Evolutionary conservation across 768 basidiomycete genomes (phyloP).

Genomic region (Rhodocollybia butyracea): DNA sequence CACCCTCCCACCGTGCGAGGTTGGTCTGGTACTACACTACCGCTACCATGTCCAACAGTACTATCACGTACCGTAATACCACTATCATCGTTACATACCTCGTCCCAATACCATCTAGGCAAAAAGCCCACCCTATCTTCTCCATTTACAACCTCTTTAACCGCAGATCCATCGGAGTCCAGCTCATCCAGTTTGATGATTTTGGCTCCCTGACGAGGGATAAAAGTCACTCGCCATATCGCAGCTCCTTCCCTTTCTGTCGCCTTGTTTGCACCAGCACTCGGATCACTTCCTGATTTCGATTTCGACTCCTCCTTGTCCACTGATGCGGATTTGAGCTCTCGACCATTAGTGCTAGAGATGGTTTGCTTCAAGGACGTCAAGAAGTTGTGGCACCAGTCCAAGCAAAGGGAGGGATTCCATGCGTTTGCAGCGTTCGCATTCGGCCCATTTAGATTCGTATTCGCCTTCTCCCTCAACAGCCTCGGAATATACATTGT

Average conservation of each 20-base stretch:
- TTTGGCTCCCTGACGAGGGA: slow-evolving; percentile 56
- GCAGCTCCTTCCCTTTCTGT: no score
- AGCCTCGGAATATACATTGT: slow-evolving; percentile 78
- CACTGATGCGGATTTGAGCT: slow-evolving; percentile 4
- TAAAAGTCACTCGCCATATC: slow-evolving; percentile 76
- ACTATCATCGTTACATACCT: no score
- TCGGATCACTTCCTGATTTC: no score
- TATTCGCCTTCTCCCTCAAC: slow-evolving; percentile 65
- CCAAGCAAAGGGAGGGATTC: slow-evolving; percentile 72
- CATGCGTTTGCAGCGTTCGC: slow-evolving; percentile 43
- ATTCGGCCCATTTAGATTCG: no score
- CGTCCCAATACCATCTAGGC: no score
- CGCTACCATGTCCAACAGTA: no score
- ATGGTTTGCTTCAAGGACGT: slow-evolving; percentile 43
- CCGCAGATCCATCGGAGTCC: no score
- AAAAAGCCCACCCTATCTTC: no score
- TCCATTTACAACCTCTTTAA: slow-evolving; percentile 52
- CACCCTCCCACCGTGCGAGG: no score
- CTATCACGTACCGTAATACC: no score
- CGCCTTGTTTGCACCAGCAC: no score
- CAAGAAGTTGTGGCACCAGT: slow-evolving; percentile 69
- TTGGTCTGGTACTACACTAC: no score
- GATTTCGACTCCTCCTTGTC: background rate
- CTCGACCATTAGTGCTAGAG: slow-evolving; percentile 17
- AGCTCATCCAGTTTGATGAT: slow-evolving; percentile 45